Evolutionary conservation across 1,139 yeast genomes (phyloP), one percentile per base, ranked within the genome.

Genomic region (Candida pseudoviswanathii): DNA sequence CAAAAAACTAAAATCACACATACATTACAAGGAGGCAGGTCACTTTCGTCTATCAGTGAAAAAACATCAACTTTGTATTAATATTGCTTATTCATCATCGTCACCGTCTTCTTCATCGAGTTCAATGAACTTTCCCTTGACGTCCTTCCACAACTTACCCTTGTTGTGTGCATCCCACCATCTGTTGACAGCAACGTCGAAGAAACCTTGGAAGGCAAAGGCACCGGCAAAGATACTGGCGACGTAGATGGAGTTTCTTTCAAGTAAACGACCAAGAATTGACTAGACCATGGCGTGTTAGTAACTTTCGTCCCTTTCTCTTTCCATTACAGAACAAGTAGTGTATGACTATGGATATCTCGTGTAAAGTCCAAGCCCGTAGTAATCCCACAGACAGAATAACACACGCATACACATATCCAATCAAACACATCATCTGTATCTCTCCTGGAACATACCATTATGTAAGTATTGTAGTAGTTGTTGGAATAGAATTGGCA

Each of bases 121-220:
- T 57, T 74, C 86, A 51, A 73, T 75, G 59, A 83, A 80, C 61
- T 78, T 80, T 58, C 76, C 77, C 77, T 88, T 89, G 68, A 94
- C 89, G 65, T 94, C 98, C 69, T 88, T 85, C 99, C 99, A 94
- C 78, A 91, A 90, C 79, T 94, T 94, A 64, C 98, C 99, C 68
- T 80, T 80, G 85, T 94, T 94, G 78, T 87, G 89, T 71, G 75
- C 75, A 70, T 89, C 96, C 79, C 87, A 94, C 88, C 90, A 87
- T 50, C 68, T 69, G 68, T 91, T 92, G 58, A 92, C 81, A 57
- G 84, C 86, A 57, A 76, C 72, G 73, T 91, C 96, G 68, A 91
- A 92, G 64, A 82, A 83, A 55, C 77, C 86, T 78, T 94, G 96
- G 82, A 92, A 92, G 58, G 86, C 85, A 68, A 94, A 94, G 46